These are phyloP conservation scores for Fraxinus sp. DNA, from an alignment of 305 asterid genomes.

Conservation along the genomic window DNA sequence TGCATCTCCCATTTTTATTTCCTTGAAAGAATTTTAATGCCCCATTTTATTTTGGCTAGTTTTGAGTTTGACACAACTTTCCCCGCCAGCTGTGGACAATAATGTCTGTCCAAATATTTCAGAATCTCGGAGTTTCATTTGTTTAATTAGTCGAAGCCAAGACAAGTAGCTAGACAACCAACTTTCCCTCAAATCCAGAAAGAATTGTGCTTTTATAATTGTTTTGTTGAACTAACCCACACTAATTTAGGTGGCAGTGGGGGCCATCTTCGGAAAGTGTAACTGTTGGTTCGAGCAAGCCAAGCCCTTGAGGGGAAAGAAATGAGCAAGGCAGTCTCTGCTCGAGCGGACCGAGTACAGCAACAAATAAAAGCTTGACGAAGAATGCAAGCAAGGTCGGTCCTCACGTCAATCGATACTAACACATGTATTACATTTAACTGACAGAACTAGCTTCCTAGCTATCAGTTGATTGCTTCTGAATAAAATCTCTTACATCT, in stretches of 20 bases:
- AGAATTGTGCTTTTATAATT: background rate
- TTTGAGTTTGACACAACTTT: background rate
- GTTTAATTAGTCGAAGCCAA: background rate
- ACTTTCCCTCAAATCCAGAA: background rate
- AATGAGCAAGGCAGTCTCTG: too few species aligned
- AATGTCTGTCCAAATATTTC: background rate
- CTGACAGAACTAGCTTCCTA: background rate
- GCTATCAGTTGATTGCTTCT: slow-evolving; percentile 12
- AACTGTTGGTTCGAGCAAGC: background rate
- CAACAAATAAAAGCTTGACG: too few species aligned
- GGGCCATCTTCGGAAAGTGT: background rate
- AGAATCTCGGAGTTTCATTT: background rate
- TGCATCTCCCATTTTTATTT: background rate
- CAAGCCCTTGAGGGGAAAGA: background rate
- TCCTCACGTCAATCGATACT: background rate
- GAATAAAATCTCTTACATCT: slow-evolving; percentile 33
- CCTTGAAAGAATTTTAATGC: background rate
- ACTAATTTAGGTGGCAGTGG: background rate
- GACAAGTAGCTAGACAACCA: background rate
- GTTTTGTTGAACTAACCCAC: background rate
- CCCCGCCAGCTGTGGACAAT: background rate
- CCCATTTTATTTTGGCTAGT: too few species aligned
- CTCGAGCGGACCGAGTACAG: too few species aligned
- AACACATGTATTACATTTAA: background rate
- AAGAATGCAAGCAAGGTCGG: background rate